Conservation (phyloP, 768 basidiomycete species). For the Lactarius vividus region DNA sequence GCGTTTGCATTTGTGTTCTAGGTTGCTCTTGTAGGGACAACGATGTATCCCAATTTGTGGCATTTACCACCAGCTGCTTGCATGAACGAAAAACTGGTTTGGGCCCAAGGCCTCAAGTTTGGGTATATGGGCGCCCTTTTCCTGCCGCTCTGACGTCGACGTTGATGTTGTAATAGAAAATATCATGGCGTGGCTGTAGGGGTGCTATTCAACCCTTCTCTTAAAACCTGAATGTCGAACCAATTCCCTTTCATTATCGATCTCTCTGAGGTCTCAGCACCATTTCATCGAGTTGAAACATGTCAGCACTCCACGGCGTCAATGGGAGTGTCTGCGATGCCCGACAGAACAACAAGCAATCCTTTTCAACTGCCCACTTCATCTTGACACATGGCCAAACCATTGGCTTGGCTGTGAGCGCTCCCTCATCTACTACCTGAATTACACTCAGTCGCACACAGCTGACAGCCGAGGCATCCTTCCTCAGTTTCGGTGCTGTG, state of each 20-base stretch:
- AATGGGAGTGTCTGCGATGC: constrained; percentile 3
- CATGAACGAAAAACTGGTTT: no score
- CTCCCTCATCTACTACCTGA: background rate
- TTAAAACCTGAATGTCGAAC: no score
- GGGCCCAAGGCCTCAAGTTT: no score
- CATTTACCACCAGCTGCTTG: no score
- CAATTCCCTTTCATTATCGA: background rate
- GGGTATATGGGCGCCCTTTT: no score
- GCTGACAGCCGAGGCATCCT: constrained; percentile 37
- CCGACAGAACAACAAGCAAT: background rate
- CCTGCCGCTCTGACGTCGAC: no score
- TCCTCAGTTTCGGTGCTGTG: constrained; percentile 1
- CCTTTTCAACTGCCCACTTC: background rate
- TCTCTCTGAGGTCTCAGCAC: background rate
- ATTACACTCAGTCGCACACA: constrained; percentile 20
- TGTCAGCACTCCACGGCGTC: background rate
- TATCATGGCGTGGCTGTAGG: no score
- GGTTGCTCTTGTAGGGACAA: no score
- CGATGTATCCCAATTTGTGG: no score
- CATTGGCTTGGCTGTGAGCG: constrained; percentile 39
- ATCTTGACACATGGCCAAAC: constrained; percentile 34
- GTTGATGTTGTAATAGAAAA: no score
- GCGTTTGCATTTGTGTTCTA: no score
- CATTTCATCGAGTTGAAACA: background rate
- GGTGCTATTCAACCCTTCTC: no score